A percentile compares a stretch with the other conserved stretches of the same genome.
Evolutionary conservation across 192 early-diverging fungal genomes (phyloP).

Genomic region (Linnemannia schmuckeri): DNA sequence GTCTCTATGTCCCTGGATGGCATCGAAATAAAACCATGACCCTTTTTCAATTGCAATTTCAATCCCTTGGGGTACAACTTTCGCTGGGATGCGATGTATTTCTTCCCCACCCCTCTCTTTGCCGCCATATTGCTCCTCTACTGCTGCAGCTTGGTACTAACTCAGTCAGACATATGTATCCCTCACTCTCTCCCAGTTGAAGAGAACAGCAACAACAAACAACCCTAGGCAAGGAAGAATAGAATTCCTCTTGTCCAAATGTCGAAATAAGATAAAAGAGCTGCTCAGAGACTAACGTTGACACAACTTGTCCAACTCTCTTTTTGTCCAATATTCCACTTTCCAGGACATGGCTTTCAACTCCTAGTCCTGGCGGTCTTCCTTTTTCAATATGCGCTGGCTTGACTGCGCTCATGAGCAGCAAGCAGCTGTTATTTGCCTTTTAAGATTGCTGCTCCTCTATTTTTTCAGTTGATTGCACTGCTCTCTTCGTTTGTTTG

Average conservation of each 20-base stretch:
- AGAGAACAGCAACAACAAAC: background rate
- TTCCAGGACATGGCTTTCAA: background rate
- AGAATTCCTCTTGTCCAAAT: constrained; percentile 14
- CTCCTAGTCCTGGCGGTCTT: background rate
- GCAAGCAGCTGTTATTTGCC: background rate
- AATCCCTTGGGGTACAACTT: too few species aligned
- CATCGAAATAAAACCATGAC: too few species aligned
- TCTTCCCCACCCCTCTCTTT: too few species aligned
- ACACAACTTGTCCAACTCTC: background rate
- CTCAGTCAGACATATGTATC: too few species aligned
- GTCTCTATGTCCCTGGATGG: too few species aligned
- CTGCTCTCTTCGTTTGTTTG: background rate
- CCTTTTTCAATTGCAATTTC: too few species aligned
- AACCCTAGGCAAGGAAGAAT: constrained; percentile 14
- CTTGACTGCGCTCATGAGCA: constrained; percentile 1
- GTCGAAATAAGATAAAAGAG: background rate
- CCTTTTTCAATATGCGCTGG: background rate
- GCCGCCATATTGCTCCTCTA: too few species aligned
- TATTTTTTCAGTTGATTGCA: constrained; percentile 3
- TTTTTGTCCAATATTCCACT: constrained; percentile 9
- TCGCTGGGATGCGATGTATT: too few species aligned
- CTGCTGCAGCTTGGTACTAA: too few species aligned
- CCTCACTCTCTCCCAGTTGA: too few species aligned
- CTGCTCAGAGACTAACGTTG: constrained; percentile 13
- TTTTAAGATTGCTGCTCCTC: constrained; percentile 10